Conservation (phyloP, 1,284 basidiomycete species). For the Ceratobasidium sp. region DNA sequence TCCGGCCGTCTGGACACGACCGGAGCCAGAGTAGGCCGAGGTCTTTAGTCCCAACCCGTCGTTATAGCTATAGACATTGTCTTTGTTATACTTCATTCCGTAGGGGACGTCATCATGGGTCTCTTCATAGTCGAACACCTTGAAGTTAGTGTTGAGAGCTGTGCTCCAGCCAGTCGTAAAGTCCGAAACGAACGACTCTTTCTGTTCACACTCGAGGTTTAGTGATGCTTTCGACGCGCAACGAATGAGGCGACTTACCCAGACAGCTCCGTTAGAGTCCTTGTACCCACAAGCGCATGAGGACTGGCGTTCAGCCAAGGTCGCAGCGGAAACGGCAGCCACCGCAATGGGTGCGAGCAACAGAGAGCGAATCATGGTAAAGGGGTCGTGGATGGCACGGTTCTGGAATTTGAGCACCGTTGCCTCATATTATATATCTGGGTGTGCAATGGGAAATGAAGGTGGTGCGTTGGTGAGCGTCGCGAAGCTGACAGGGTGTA, state of each 20-base stretch:
- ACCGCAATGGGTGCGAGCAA: conserved; percentile 3
- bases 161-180: conserved; percentile 37
- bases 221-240: neutral
- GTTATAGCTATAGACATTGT: conserved; percentile 39
- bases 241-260: conserved; percentile 33
- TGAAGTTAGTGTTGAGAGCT: conserved; percentile 14
- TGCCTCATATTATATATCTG: too few relatives aligned
- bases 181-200: conserved; percentile 39
- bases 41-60: conserved; percentile 40
- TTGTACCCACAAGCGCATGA: conserved; percentile 42
- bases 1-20: conserved; percentile 37
- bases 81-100: conserved; percentile 15
- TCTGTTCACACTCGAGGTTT: conserved; percentile 4
- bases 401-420: too few relatives aligned
- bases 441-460: too few relatives aligned
- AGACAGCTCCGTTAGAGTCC: conserved; percentile 39
- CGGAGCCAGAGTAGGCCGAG: conserved; percentile 39
- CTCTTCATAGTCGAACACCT: neutral
- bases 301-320: conserved; percentile 31
- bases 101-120: conserved; percentile 27
- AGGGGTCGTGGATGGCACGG: too few relatives aligned
- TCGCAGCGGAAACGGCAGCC: conserved; percentile 4
- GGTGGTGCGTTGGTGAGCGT: too few relatives aligned
- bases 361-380: conserved; percentile 10
- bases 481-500: too few relatives aligned